A percentile compares a stretch with the other conserved stretches of the same genome.
These are phyloP conservation scores for Eimeria acervulina DNA, from an alignment of 169 alveolate species.

Conservation along the genomic window DNA sequence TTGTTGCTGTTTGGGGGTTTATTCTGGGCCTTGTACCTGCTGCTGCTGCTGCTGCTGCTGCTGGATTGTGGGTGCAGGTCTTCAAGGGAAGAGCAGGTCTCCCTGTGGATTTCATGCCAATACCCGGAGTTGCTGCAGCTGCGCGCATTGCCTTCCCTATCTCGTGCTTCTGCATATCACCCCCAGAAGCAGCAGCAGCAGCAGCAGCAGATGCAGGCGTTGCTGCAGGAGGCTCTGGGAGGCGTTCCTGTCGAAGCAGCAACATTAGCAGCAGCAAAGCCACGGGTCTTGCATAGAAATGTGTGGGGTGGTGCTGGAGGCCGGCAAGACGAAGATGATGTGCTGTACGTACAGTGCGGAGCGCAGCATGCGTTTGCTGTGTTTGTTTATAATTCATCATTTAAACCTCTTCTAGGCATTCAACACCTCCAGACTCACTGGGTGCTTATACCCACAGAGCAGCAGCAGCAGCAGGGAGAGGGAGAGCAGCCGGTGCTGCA, in stretches of 20 bases:
- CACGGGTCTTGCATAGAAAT: neutral
- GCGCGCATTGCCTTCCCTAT: slow-evolving; percentile 49
- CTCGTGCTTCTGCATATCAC: slow-evolving; percentile 44
- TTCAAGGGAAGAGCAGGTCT: neutral
- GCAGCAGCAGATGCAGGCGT: neutral
- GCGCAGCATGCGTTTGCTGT: slow-evolving; percentile 7
- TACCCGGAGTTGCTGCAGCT: slow-evolving; percentile 29
- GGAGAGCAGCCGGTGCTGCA: slow-evolving; percentile 15
- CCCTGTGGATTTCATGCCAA: neutral
- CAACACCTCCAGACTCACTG: neutral
- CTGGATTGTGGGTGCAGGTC: neutral
- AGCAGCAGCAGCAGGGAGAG: slow-evolving; percentile 21
- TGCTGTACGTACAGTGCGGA: slow-evolving; percentile 31
- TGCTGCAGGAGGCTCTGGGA: too few relatives aligned
- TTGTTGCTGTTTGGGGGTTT: neutral
- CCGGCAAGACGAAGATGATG: neutral
- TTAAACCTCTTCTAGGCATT: neutral
- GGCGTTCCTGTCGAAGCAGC: neutral
- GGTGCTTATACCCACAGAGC: neutral
- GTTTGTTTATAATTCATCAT: neutral
- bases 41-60: slow-evolving; percentile 5
- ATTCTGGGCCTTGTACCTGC: neutral
- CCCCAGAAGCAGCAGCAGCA: neutral
- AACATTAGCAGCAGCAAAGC: slow-evolving; percentile 15
- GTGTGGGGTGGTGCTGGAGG: neutral